phyloP scores from a whole-genome alignment of 345 rosid genomes.

The Heritiera littoralis region DNA sequence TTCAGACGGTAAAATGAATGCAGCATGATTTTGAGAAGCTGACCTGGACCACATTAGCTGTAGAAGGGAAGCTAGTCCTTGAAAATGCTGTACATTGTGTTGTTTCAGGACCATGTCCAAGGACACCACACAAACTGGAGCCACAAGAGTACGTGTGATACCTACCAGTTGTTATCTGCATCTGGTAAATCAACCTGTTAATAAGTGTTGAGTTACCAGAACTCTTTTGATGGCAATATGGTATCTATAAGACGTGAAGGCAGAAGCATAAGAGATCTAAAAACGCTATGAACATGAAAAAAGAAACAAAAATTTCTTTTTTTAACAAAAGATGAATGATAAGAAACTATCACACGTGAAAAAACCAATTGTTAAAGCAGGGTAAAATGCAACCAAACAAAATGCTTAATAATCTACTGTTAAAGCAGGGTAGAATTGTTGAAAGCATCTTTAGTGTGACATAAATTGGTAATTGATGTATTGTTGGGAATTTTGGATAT shows the following conservation, averaged over 20 bases:
- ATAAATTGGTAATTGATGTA: neutral
- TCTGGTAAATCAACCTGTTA: slow-evolving; percentile 48
- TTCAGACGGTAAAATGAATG: slow-evolving; percentile 83
- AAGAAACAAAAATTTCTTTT: neutral
- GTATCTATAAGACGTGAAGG: neutral
- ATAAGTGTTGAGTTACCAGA: slow-evolving; percentile 22
- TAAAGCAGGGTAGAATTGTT: neutral
- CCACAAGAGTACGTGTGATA: slow-evolving; percentile 97
- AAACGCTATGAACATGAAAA: neutral
- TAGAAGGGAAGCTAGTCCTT: slow-evolving; percentile 60
- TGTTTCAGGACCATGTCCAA: slow-evolving; percentile 94
- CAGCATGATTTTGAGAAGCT: slow-evolving; percentile 91
- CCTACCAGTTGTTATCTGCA: slow-evolving; percentile 94
- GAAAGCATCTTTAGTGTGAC: neutral
- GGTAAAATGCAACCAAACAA: neutral
- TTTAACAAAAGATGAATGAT: neutral
- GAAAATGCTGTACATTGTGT: slow-evolving; percentile 86
- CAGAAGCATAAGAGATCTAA: neutral
- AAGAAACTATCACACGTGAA: neutral
- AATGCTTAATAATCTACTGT: neutral
- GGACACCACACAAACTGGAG: slow-evolving; percentile 83
- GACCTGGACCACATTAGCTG: slow-evolving; percentile 75
- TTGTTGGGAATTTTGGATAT: neutral
- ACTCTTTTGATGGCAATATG: slow-evolving; percentile 12
- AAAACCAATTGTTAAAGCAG: neutral